Base-by-base conservation (phyloP, 1,139 yeast species). In the Candida tropicalis region DNA sequence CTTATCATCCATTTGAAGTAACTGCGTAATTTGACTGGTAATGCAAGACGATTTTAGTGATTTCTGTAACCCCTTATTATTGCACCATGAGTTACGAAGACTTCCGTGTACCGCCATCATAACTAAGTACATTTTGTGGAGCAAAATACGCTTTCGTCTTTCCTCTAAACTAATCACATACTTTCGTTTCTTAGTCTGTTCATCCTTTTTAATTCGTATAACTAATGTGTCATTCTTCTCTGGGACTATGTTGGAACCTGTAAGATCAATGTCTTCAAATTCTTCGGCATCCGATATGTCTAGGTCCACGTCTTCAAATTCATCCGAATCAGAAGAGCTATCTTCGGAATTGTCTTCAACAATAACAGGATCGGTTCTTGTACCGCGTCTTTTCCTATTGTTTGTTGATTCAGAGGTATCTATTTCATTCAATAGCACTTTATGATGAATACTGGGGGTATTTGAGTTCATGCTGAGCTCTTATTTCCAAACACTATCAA, bases 61-160 rank as follows among this genome's bases (percentile, higher is more conserved):
- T 13, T 53, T 47, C 37, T 72, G 67, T 2, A 87, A 57, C 2
- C 57, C 55, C 3, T 60, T 54, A 53, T 82, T 79, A 49, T 80
- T 81, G 48, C 90, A 77, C 96, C 96, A 89, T n/a, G 65, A 54
- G 58, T 89, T 91, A 13, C 95, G 70, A 1, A 79, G 53, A 1
- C 73, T 70, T 0, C 89, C 95, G 60, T 87, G 95, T 3, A 75
- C 61, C 25, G 86, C 59, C 75, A 87, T 76, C 35, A 77, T 59
- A 12, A 79, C 66, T 3, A 91, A 53, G 50, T 80, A 79, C 45
- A 76, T 55, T 62, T 80, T 75, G 59, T 91, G 97, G n/a, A 82
- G 32, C 12, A 37, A 37, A 10, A 50, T 41, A 20, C 54, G 47
- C 34, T 47, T 37, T 17, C 18, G 26, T 26, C 54, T 38, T 23